Conservation (phyloP, 2,329 filamentous ascomycete genomes). For the Chrysosporium keratinophilum region DNA sequence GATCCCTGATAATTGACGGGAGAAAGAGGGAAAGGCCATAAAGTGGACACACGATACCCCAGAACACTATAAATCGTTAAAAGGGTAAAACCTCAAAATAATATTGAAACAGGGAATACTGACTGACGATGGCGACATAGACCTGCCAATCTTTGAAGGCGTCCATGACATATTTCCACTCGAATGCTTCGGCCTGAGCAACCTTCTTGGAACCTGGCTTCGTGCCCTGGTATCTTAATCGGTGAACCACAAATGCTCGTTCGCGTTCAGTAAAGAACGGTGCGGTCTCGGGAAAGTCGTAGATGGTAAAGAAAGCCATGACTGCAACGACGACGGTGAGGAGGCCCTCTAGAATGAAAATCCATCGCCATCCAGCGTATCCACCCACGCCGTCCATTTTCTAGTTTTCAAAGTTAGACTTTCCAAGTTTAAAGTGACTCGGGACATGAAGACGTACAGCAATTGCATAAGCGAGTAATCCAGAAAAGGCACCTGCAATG, state of each 20-base stretch:
- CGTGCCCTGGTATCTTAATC: conserved; percentile 29
- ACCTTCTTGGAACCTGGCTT: conserved; percentile 21
- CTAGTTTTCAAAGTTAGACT: conserved; percentile 15
- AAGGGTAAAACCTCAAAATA: conserved; percentile 3
- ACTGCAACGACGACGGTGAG: conserved; percentile 37
- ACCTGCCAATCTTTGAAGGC: conserved; percentile 37
- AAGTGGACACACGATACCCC: conserved; percentile 34
- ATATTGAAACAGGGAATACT: conserved; percentile 15
- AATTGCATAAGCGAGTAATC: conserved; percentile 44
- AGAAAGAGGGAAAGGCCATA: conserved; percentile 35
- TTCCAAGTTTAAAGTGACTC: conserved; percentile 16
- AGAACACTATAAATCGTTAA: conserved; percentile 28
- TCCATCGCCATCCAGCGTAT: conserved; percentile 42
- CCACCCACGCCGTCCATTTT: conserved; percentile 43
- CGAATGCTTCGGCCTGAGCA: conserved; percentile 26
- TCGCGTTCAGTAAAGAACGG: conserved; percentile 36
- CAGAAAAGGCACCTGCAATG: conserved; percentile 44
- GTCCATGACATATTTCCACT: conserved; percentile 31
- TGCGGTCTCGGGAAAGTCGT: conserved; percentile 38
- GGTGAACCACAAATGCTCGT: conserved; percentile 30
- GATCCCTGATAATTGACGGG: conserved; percentile 34
- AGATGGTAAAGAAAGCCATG: conserved; percentile 37
- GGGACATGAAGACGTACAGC: conserved; percentile 25
- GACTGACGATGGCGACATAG: conserved; percentile 31
- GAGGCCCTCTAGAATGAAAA: conserved; percentile 43